Evolutionary conservation across 352 stramenopile species (phyloP).

Genomic region (Phytophthora sansomeana): DNA sequence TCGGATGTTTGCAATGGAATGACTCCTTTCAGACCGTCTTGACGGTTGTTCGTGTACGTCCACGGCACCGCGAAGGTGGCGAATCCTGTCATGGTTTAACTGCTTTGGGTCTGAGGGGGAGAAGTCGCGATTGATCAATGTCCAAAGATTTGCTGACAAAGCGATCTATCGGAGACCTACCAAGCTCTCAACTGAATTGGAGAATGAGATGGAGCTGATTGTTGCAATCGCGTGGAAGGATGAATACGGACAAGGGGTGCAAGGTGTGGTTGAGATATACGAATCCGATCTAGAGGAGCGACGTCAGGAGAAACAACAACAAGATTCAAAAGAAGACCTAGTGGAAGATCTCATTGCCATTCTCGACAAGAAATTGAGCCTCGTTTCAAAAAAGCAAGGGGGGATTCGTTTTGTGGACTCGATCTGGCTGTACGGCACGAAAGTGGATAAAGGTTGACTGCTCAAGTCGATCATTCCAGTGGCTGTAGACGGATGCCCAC

Average conservation of each 20-base stretch:
- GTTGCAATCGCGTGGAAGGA: not conserved
- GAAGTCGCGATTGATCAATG: too few relatives aligned
- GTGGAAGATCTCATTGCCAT: not conserved
- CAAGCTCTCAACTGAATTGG: too few relatives aligned
- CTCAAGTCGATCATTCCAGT: conserved; percentile 4
- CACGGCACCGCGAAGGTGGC: not conserved
- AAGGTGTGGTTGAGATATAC: not conserved
- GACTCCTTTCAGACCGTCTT: not conserved
- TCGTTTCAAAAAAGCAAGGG: not conserved
- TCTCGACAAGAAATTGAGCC: conserved; percentile 2
- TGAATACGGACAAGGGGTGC: not conserved
- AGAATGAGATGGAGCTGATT: not conserved
- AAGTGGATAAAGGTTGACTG: not conserved
- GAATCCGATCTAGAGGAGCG: not conserved
- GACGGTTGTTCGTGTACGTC: not conserved
- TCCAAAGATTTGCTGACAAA: too few relatives aligned
- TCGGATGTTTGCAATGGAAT: not conserved
- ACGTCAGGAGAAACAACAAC: not conserved
- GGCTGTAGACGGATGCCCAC: not conserved
- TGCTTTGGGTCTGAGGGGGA: too few relatives aligned
- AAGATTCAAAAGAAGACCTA: not conserved
- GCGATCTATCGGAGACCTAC: too few relatives aligned
- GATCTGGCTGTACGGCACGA: conserved; percentile 6
- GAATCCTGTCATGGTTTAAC: not conserved
- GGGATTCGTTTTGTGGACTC: not conserved